Evolutionary conservation across 768 basidiomycete genomes (phyloP).

Genomic region (Hericium rajendrae): DNA sequence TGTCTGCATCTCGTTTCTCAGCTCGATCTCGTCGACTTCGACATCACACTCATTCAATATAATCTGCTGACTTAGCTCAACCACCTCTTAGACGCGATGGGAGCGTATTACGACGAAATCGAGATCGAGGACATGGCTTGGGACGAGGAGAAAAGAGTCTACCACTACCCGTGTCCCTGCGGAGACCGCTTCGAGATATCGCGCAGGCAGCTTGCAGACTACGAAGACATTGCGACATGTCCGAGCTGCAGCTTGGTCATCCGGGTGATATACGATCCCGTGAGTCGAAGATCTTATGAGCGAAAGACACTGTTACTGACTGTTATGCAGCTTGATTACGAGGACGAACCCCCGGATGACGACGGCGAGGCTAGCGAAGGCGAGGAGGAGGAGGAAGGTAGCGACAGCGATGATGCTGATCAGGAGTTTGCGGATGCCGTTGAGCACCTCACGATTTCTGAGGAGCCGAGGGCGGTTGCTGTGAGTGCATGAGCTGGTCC

Average conservation of each 20-base stretch:
- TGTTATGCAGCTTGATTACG: constrained; percentile 61
- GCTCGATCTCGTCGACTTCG: too few relatives aligned
- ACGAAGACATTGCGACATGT: constrained; percentile 91
- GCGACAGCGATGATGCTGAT: constrained; percentile 13
- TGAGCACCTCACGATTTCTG: constrained; percentile 47
- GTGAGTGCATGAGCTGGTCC: constrained; percentile 15
- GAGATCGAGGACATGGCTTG: constrained; percentile 96
- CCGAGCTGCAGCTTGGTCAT: constrained; percentile 94
- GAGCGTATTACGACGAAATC: constrained; percentile 90
- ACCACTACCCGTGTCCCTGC: constrained; percentile 96
- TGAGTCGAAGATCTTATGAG: constrained; percentile 32
- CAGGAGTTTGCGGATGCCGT: constrained; percentile 57
- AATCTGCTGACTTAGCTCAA: background rate
- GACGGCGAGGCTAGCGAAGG: constrained; percentile 24
- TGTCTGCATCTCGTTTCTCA: too few relatives aligned
- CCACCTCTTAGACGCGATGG: constrained; percentile 35
- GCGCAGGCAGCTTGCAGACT: constrained; percentile 72
- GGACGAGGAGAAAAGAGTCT: constrained; percentile 75
- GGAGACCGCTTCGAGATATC: constrained; percentile 97
- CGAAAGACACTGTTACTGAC: background rate
- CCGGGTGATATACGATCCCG: constrained; percentile 89
- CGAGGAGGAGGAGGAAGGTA: constrained; percentile 12
- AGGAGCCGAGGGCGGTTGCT: constrained; percentile 19
- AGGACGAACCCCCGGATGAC: constrained; percentile 57
- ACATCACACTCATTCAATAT: background rate